Conservation (phyloP, 2,329 filamentous ascomycete species). For the Beauveria medogensis region DNA sequence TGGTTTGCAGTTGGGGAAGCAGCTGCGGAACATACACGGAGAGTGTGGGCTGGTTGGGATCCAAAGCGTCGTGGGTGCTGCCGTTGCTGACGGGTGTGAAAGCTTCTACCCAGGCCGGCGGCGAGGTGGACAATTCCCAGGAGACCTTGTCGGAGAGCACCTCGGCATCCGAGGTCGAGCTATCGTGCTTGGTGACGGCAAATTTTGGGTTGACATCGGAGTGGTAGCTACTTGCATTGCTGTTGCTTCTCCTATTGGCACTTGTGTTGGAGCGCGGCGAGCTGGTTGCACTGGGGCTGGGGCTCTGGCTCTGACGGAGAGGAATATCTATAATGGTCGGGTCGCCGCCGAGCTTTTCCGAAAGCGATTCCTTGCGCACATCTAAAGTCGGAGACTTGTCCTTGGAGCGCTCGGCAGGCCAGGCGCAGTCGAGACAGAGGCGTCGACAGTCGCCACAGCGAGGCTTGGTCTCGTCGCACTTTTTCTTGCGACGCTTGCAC, state of each 20-base stretch:
- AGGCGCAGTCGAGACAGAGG: conserved; percentile 26
- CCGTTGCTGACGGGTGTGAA: conserved; percentile 19
- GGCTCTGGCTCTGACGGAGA: conserved; percentile 17
- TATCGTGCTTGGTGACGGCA: not conserved
- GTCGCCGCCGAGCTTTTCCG: not conserved
- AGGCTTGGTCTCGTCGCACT: conserved; percentile 38
- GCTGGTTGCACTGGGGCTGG: conserved; percentile 3
- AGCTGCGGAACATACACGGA: conserved; percentile 23
- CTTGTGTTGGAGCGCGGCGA: conserved; percentile 13
- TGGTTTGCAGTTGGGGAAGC: conserved; percentile 21
- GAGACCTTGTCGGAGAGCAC: conserved; percentile 16
- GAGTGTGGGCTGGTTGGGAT: conserved; percentile 16
- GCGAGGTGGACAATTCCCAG: conserved; percentile 18
- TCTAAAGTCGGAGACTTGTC: conserved; percentile 3
- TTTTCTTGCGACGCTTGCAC: conserved; percentile 39
- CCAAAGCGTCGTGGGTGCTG: conserved; percentile 17
- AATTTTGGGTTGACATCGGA: not conserved
- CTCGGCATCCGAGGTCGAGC: conserved; percentile 10
- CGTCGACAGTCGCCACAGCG: conserved; percentile 31
- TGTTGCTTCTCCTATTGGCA: conserved; percentile 13
- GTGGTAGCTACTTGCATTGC: conserved; percentile 14
- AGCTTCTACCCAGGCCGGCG: conserved; percentile 18
- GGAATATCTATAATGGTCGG: conserved; percentile 15
- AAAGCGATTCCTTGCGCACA: not conserved
- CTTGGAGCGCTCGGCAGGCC: conserved; percentile 19